Evolutionary conservation across 2,329 filamentous ascomycete species (phyloP).

Genomic region (Aureobasidium vineae): DNA sequence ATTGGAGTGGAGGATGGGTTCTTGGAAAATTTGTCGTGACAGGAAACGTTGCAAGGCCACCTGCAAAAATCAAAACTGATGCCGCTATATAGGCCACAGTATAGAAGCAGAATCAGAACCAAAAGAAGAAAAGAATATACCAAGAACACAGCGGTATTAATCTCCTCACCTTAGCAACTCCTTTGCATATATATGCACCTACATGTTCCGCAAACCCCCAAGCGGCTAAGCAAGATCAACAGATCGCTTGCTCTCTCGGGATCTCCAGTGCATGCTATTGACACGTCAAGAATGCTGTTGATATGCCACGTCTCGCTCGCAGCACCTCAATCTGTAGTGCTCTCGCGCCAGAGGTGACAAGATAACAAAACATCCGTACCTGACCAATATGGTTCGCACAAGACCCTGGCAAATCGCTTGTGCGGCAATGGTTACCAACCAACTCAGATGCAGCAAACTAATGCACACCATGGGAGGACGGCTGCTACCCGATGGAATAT

Average conservation of each 20-base stretch:
- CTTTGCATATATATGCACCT: neutral
- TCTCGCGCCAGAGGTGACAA: neutral
- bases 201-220: neutral
- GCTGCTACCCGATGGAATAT: no score
- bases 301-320: neutral
- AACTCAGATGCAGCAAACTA: no score
- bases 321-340: no score
- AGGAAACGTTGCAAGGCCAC: no score
- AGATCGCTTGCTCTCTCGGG: neutral
- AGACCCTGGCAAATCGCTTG: neutral
- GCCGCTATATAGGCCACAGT: neutral
- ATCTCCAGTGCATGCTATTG: neutral
- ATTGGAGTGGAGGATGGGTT: no score
- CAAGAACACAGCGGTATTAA: neutral
- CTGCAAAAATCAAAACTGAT: no score
- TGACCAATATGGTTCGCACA: neutral
- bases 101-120: neutral
- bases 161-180: neutral
- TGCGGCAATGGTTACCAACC: neutral
- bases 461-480: no score
- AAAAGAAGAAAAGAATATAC: neutral
- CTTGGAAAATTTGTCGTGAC: no score
- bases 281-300: neutral
- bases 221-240: neutral
- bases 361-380: neutral